These are phyloP conservation scores for Micromonas pusilla DNA, from an alignment of 139 green algal genomes.

Conservation along the genomic window DNA sequence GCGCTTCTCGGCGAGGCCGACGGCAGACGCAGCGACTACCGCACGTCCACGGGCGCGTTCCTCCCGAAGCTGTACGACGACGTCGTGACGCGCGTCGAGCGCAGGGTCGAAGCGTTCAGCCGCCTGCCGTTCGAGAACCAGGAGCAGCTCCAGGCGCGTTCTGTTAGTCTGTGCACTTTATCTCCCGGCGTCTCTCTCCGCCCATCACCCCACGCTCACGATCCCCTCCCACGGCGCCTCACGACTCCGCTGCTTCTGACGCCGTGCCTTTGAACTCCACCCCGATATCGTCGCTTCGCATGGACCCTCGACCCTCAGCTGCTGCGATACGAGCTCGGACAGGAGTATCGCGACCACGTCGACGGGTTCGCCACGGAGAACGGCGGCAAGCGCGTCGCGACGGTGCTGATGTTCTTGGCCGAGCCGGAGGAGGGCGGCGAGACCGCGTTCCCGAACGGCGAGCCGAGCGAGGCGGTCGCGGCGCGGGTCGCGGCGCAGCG, in stretches of 20 bases:
- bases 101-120: slow-evolving; percentile 52
- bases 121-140: slow-evolving; percentile 58
- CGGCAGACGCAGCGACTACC: no score
- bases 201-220: no score
- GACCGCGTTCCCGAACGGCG: slow-evolving; percentile 38
- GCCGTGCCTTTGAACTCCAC: no score
- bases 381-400: slow-evolving; percentile 69
- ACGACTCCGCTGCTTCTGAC: no score
- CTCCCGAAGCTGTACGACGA: slow-evolving; percentile 49
- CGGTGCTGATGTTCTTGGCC: slow-evolving; percentile 75
- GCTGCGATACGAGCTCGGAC: slow-evolving; percentile 34
- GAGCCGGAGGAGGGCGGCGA: slow-evolving; percentile 40
- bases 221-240: no score
- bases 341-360: slow-evolving; percentile 37
- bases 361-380: slow-evolving; percentile 40
- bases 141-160: slow-evolving; percentile 74
- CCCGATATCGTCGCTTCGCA: slow-evolving; percentile 32
- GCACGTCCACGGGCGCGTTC: slow-evolving; percentile 42
- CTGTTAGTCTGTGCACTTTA: no score
- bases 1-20: background rate
- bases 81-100: slow-evolving; percentile 54
- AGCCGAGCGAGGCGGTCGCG: slow-evolving; percentile 3
- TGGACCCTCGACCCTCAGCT: no score
- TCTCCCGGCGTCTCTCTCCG: no score
- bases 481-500: background rate